These are phyloP conservation scores for Naegleria fowleri DNA, from an alignment of 208 protist species.

Conservation along the genomic window DNA sequence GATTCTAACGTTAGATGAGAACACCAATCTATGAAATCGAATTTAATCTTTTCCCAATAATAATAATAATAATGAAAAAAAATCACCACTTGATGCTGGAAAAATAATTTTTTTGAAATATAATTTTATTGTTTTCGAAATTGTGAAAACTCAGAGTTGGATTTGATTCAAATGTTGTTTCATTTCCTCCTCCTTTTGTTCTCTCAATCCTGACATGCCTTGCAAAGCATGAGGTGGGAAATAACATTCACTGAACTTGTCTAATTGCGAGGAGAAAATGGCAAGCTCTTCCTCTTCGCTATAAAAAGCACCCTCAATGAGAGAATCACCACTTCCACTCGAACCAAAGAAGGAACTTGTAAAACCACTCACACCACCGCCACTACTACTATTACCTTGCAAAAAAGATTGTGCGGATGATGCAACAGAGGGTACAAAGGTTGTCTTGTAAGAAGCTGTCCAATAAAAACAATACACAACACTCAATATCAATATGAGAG, in stretches of 20 bases:
- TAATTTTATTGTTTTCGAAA: too few relatives aligned
- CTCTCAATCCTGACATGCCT: background rate
- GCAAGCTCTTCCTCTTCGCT: background rate
- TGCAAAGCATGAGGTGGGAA: background rate
- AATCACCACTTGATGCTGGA: too few relatives aligned
- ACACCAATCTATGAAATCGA: too few relatives aligned
- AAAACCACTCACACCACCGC: too few relatives aligned
- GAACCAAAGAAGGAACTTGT: background rate
- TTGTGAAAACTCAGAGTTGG: too few relatives aligned
- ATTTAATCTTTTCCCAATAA: too few relatives aligned
- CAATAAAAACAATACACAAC: constrained; percentile 1
- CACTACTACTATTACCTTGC: too few relatives aligned
- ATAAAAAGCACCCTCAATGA: background rate
- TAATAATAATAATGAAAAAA: too few relatives aligned
- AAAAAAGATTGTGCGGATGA: too few relatives aligned
- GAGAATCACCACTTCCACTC: background rate
- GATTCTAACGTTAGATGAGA: too few relatives aligned
- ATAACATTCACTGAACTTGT: background rate
- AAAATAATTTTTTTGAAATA: too few relatives aligned
- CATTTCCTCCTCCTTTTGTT: background rate
- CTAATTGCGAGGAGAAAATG: background rate
- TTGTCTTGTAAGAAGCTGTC: background rate
- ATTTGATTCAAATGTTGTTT: too few relatives aligned
- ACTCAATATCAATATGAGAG: background rate
- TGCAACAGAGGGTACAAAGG: background rate